These are phyloP conservation scores for Elaeis oleifera DNA, from an alignment of 202 grass and related monocot genomes.

Conservation along the genomic window DNA sequence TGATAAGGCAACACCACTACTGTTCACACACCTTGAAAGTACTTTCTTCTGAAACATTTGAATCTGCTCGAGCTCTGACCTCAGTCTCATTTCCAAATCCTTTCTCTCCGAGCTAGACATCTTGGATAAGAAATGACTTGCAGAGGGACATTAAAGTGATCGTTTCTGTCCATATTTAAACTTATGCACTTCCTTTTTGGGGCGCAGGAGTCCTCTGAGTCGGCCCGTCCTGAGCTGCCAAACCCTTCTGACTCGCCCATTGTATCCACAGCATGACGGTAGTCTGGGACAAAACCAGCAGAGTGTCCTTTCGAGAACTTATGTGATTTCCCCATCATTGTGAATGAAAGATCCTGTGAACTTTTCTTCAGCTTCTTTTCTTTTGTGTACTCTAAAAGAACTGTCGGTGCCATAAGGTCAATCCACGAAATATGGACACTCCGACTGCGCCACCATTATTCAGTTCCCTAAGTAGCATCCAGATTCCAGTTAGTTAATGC, in stretches of 20 bases:
- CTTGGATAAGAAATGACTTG: slow-evolving; percentile 42
- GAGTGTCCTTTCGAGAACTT: slow-evolving; percentile 78
- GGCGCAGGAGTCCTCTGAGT: slow-evolving; percentile 63
- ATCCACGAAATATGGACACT: too few species aligned
- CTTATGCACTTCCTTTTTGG: slow-evolving; percentile 63
- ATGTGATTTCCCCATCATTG: slow-evolving; percentile 91
- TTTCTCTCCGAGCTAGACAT: slow-evolving; percentile 47
- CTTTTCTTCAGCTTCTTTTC: slow-evolving; percentile 39
- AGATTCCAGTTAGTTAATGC: too few species aligned
- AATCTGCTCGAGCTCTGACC: slow-evolving; percentile 53
- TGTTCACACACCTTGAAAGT: slow-evolving; percentile 29
- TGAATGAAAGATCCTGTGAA: not conserved
- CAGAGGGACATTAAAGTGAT: slow-evolving; percentile 46
- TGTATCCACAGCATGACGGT: slow-evolving; percentile 66
- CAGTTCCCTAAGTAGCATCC: too few species aligned
- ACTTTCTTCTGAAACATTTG: slow-evolving; percentile 49
- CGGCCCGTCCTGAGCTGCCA: slow-evolving; percentile 42
- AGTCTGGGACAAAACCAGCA: slow-evolving; percentile 70
- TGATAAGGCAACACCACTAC: not conserved
- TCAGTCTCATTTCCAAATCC: slow-evolving; percentile 46
- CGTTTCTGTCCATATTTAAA: slow-evolving; percentile 27
- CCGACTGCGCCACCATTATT: too few species aligned
- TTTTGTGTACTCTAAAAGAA: slow-evolving; percentile 42
- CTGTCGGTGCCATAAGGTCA: slow-evolving; percentile 30
- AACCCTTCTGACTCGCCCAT: slow-evolving; percentile 53